Evolutionary conservation across 257 asterid species (phyloP), one percentile per base, ranked within the genome.

Genomic region (Mitragyna speciosa): DNA sequence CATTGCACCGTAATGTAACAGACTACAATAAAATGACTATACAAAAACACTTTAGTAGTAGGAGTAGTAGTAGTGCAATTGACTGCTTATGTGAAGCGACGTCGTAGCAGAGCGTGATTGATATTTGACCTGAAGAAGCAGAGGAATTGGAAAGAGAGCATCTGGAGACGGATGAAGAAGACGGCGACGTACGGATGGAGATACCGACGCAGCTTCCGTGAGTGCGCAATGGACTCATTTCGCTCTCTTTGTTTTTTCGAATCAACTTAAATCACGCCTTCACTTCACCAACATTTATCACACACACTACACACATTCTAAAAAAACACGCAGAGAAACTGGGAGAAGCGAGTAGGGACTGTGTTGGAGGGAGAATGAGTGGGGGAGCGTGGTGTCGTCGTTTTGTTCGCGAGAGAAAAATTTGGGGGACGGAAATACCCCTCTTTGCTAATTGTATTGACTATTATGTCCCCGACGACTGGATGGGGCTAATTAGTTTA

Each of bases 121-220:
- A 64, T 26, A 28, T 19, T 12, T 7, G 4, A 70, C 82, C 82
- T 69, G 82, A 78, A 70, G 76, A 68, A 31, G 7, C 74, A 65
- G 81, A 69, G 67, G 81, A 51, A 72, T 63, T 64, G 49, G 75
- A 69, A 45, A 54, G 61, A 12, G 80, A 79, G 81, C 83, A 83
- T 79, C 80, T 69, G 79, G 59, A 67, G 33, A 49, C 68, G 26
- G 80, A 61, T 2, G 80, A 75, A n/a, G 79, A 24, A n/a, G 79
- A 24, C 45, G 83, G 41, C 49, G 84, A 1, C 31, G 82, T 22
- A 22, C 69, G 63, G 61, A 77, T 24, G 64, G 81, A 83, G 47
- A 83, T 48, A 76, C 83, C 73, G 28, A 79, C 64, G 77, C 84
- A 83, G 69, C 84, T 80, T 54, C 86, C 82, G 12, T 79, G 86